Percentiles rank a stretch among this genome's conserved stretches.
These are phyloP conservation scores for Verticillium longisporum DNA, from an alignment of 2,329 filamentous ascomycete genomes.

Conservation along the genomic window DNA sequence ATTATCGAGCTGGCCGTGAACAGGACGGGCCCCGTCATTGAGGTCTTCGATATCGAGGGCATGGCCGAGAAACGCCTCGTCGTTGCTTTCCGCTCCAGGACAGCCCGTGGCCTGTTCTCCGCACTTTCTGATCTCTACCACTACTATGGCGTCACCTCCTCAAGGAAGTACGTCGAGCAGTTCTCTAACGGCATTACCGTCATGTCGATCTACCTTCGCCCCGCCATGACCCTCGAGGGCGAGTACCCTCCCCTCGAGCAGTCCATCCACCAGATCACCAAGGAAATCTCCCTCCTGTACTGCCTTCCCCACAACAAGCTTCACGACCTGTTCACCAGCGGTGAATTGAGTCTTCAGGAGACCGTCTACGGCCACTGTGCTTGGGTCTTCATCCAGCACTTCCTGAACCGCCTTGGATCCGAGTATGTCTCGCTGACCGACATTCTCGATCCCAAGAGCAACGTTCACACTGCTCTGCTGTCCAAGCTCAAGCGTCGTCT, in stretches of 20 bases:
- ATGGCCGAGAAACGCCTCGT: slow-evolving; percentile 90
- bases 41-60: slow-evolving; percentile 92
- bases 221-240: slow-evolving; percentile 51
- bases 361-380: slow-evolving; percentile 96
- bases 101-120: slow-evolving; percentile 89
- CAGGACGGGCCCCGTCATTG: slow-evolving; percentile 89
- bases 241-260: slow-evolving; percentile 77
- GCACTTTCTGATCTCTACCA: slow-evolving; percentile 94
- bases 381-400: slow-evolving; percentile 97
- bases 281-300: slow-evolving; percentile 94
- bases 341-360: slow-evolving; percentile 86
- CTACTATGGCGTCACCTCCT: slow-evolving; percentile 95
- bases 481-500: slow-evolving; percentile 87
- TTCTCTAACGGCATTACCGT: slow-evolving; percentile 98
- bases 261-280: slow-evolving; percentile 97
- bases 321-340: slow-evolving; percentile 79
- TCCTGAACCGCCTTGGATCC: slow-evolving; percentile 87
- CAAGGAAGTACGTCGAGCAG: slow-evolving; percentile 96
- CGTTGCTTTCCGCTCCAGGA: slow-evolving; percentile 88
- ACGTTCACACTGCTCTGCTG: slow-evolving; percentile 10
- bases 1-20: slow-evolving; percentile 81
- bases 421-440: slow-evolving; percentile 86
- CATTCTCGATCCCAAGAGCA: slow-evolving; percentile 70
- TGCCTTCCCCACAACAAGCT: slow-evolving; percentile 98
- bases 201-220: slow-evolving; percentile 90